Base-by-base conservation (phyloP, 2,329 filamentous ascomycete genomes). In the Bipolaris sorokiniana region DNA sequence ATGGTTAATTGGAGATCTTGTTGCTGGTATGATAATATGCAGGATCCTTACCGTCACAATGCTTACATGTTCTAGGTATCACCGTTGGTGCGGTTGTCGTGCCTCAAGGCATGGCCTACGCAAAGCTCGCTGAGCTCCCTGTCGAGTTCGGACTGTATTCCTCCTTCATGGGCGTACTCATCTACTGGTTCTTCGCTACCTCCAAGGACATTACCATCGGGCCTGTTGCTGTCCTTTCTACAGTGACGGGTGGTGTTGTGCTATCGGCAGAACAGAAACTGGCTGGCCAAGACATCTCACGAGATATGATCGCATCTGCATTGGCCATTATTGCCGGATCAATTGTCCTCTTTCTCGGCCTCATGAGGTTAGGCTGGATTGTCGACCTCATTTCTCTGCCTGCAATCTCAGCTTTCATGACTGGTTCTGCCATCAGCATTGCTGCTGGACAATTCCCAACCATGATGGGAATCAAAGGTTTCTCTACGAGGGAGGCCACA, bases 191-290 rank as follows among this genome's bases (percentile, higher is more conserved):
- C 75, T 98, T 98, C 71, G 95, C 94, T 31, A 99, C 95, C 0
- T 97, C 94, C 7, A 99, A 98, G 76, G 95, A 99, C 76, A 98
- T 99, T 70, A 97, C 94, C 13, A 98, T 98, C 51, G 94, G 94
- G 11, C 94, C 94, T 18, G 95, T 98, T 46, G 95, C 95, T 36
- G 95, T 98, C 63, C 88, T 98, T 82, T 98, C 94, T 0, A 95
- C 91, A 4, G 83, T 99, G 18, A 90, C 91, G 4, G 95, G 95
- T 48, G 89, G 89, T 41, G 87, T 98, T 48, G 86, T 98, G 38
- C 28, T 68, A 5, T 83, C 88, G 36, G 87, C 90, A 3, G 76
- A 81, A 22, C 75, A 80, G 0, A 77, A 83, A 1, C 77, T 87
- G 7, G 64, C 60, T 2, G 64, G 59, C 28, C 61, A 65, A n/a